Evolutionary conservation across 176 grass and related monocot species (phyloP), one percentile per base, ranked within the genome.

Genomic region (Luzula sylvatica): DNA sequence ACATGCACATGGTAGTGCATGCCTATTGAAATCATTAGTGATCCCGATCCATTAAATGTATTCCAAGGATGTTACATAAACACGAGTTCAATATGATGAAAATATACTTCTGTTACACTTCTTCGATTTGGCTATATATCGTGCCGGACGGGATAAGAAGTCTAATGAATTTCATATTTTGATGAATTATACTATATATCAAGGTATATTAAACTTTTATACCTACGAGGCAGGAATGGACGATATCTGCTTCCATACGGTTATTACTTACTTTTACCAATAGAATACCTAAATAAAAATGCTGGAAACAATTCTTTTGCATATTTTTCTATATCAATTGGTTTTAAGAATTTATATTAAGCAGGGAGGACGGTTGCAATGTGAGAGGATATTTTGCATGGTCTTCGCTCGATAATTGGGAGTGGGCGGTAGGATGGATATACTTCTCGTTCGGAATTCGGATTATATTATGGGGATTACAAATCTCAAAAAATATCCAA

Each of bases 391-490:
- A 96, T 64, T 96, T 96, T 62, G 90, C 70, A 7, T 96, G 90
- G 90, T 96, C 90, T 32, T 65, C 89, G 61, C 84, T 96, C 6
- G 90, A 96, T 67, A 96, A 96, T 67, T 96, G 90, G 90, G 90
- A 96, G 20, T 96, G 90, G 84, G 74, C 81, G 11, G 90, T 80
- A n/a, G n/a, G n/a, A n/a, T 1, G 90, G 90, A 14, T 96, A 71
- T 59, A 68, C 74, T 38, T 82, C 90, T 0, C 74, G 90, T n/a
- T n/a, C n/a, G n/a, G n/a, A n/a, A 60, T 96, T 89, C 46, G 90
- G 90, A 17, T 59, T 96, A 42, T 86, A 96, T 74, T 96, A 76
- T 52, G 74, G 88, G 0, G 84, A 96, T 20, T 96, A 96, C 71
- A 86, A 82, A 82, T 5, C 90, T 89, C n/a, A 89, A 79, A 69